Evolutionary conservation across 2,329 filamentous ascomycete species (phyloP).

Genomic region (Aspergillus arachidicola): DNA sequence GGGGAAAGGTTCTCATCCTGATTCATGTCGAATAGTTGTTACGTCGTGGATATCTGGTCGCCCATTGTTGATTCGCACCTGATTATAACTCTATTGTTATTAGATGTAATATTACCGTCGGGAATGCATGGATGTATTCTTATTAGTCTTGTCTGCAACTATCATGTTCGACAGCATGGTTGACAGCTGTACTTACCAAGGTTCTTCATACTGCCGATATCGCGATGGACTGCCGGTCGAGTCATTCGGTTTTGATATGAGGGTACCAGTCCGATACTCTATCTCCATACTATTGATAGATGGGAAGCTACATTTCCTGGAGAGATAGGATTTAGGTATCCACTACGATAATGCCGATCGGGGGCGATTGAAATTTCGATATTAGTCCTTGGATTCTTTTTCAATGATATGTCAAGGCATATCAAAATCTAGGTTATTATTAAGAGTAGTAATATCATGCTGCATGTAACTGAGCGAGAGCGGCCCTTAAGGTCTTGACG

Average conservation of each 20-base stretch:
- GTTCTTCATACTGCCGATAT: background rate
- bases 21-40: background rate
- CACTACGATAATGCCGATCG: background rate
- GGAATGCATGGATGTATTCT: background rate
- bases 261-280: background rate
- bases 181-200: background rate
- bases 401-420: background rate
- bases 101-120: background rate
- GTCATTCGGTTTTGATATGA: background rate
- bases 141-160: background rate
- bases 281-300: background rate
- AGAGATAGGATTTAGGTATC: background rate
- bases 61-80: background rate
- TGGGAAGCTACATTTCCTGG: background rate
- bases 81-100: background rate
- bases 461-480: background rate
- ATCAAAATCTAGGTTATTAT: background rate
- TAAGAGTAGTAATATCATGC: background rate
- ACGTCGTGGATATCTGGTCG: background rate
- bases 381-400: background rate
- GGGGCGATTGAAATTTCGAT: background rate
- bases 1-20: background rate
- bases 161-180: conserved; percentile 1
- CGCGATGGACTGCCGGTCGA: background rate
- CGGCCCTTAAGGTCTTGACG: background rate